phyloP scores from a whole-genome alignment of 2,329 filamentous ascomycete genomes.

The Sporothrix humicola region DNA sequence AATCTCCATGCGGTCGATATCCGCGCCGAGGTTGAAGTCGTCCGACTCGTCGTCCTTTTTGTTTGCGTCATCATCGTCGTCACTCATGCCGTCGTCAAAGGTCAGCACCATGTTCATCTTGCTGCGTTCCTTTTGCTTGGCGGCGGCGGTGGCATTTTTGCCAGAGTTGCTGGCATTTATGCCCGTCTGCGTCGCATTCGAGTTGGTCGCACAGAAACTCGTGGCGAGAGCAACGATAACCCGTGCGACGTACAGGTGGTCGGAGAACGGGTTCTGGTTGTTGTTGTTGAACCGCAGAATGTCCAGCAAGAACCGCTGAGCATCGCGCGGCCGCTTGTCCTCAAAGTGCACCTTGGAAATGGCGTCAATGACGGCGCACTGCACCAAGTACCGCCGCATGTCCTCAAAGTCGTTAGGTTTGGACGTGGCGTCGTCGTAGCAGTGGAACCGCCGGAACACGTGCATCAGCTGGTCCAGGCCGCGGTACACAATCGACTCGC shows the following conservation, averaged over 20 bases:
- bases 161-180: constrained; percentile 38
- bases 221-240: constrained; percentile 70
- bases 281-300: constrained; percentile 95
- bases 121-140: constrained; percentile 25
- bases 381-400: constrained; percentile 81
- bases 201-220: constrained; percentile 59
- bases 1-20: constrained; percentile 50
- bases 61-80: constrained; percentile 41
- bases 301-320: constrained; percentile 84
- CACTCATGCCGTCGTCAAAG: constrained; percentile 43
- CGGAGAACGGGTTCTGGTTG: constrained; percentile 83
- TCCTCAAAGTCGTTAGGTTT: constrained; percentile 90
- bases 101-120: constrained; percentile 44
- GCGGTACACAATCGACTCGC: constrained; percentile 34
- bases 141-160: background rate
- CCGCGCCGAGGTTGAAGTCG: constrained; percentile 44
- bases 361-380: constrained; percentile 80
- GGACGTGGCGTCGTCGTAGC: constrained; percentile 79
- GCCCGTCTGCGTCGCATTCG: constrained; percentile 15
- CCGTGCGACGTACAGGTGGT: constrained; percentile 84
- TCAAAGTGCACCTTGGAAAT: constrained; percentile 80
- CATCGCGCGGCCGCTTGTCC: constrained; percentile 77
- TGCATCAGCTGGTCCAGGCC: constrained; percentile 73
- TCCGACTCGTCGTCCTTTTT: constrained; percentile 40
- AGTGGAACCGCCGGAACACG: constrained; percentile 87